phyloP scores from a whole-genome alignment of 2,329 filamentous ascomycete genomes.

The Volutella citrinella region DNA sequence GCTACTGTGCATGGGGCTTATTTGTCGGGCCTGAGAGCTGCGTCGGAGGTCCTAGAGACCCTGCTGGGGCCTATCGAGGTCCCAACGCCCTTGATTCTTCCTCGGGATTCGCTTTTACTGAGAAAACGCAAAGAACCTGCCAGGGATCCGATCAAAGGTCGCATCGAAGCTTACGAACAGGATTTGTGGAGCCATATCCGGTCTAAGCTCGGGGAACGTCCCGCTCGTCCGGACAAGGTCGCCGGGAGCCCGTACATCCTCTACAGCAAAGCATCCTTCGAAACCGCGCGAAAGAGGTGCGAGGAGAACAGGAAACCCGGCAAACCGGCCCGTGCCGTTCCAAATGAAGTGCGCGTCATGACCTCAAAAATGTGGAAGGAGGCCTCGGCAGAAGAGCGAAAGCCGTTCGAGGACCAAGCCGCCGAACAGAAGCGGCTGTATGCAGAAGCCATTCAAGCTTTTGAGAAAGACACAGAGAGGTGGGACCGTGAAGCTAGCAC shows the following conservation, averaged over 20 bases:
- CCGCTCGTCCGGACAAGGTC: constrained; percentile 67
- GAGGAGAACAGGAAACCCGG: constrained; percentile 61
- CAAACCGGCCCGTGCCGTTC: constrained; percentile 59
- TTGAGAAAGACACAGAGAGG: constrained; percentile 57
- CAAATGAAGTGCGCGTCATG: constrained; percentile 81
- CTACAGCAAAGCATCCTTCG: constrained; percentile 76
- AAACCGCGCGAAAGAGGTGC: constrained; percentile 57
- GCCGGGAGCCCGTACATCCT: constrained; percentile 84
- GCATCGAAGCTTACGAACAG: constrained; percentile 55
- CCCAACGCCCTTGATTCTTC: constrained; percentile 69
- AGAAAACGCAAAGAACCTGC: constrained; percentile 54
- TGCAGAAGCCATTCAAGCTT: constrained; percentile 53
- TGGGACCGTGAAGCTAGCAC: constrained; percentile 70
- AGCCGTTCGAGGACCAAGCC: constrained; percentile 75
- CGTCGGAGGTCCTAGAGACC: constrained; percentile 77
- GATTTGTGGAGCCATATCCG: constrained; percentile 51
- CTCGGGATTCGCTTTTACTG: constrained; percentile 52
- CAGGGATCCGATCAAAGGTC: constrained; percentile 49
- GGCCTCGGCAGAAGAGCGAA: constrained; percentile 64
- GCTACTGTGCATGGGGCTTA: constrained; percentile 97
- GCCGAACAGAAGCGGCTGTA: constrained; percentile 67
- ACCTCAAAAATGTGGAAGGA: constrained; percentile 91
- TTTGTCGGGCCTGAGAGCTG: constrained; percentile 84
- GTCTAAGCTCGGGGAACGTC: constrained; percentile 67
- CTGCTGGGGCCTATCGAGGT: constrained; percentile 80